Evolutionary conservation across 768 basidiomycete genomes (phyloP).

Genomic region (Mycena rebaudengoi): DNA sequence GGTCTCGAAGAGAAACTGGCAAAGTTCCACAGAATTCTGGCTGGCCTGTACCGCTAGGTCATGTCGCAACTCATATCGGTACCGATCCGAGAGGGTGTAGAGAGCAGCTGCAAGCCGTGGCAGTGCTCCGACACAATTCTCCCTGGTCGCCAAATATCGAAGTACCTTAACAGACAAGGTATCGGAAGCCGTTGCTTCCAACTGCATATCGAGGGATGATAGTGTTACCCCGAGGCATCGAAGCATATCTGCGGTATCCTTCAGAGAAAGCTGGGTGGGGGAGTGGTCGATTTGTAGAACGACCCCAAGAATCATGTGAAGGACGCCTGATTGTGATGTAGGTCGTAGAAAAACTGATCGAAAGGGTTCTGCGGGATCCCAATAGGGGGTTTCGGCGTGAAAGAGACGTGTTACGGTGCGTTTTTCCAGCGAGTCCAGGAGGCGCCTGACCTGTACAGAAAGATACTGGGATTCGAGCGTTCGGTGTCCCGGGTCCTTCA

Average conservation of each 20-base stretch:
- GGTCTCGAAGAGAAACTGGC: too few relatives aligned
- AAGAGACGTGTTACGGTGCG: background rate
- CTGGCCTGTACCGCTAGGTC: too few relatives aligned
- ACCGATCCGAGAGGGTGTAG: background rate
- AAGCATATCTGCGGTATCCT: background rate
- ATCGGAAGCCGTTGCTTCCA: slow-evolving; percentile 1
- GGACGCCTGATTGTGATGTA: background rate
- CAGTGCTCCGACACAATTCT: background rate
- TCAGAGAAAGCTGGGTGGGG: background rate
- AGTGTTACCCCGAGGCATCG: background rate
- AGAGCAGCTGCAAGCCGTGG: background rate
- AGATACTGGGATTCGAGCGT: slow-evolving; percentile 15
- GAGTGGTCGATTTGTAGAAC: background rate
- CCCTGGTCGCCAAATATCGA: background rate
- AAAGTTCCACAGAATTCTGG: too few relatives aligned
- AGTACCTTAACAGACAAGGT: background rate
- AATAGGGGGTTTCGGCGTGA: background rate
- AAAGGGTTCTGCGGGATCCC: background rate
- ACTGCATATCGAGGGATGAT: background rate
- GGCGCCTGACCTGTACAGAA: slow-evolving; percentile 4
- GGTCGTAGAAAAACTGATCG: background rate
- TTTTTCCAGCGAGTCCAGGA: background rate
- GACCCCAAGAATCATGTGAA: slow-evolving; percentile 3
- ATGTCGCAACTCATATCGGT: background rate
- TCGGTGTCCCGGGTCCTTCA: background rate